Evolutionary conservation across 1,139 yeast genomes (phyloP), one percentile per base, ranked within the genome.

Genomic region (Suhomyces wounanorum): DNA sequence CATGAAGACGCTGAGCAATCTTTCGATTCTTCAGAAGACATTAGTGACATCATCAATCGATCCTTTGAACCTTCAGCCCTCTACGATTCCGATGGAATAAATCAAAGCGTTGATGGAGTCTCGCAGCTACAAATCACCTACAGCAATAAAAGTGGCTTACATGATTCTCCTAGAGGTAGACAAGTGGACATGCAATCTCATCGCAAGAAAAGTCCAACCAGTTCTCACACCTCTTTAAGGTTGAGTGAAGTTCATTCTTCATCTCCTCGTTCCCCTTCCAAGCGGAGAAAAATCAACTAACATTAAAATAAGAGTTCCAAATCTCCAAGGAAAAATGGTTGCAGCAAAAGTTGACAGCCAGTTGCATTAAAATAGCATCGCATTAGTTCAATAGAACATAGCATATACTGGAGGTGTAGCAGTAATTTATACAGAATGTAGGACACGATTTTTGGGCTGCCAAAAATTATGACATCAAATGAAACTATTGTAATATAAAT

Each of bases 61-160:
- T 47, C 50, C 2, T 47, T 41, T 23, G 50, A 43, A n/a, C 23
- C 17, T 21, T 13, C 46, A 2, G 14, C 26, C 3, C 16, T 38
- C 14, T 49, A 47, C 14, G 52, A 47, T 14, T 44, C 55, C 2
- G 55, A 53, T 14, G 59, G 54, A 13, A 52, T 52, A 5, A 51
- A 54, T 25, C 54, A 49, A 14, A 55, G 58, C 25, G 58, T 55
- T 7, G 53, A 56, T 37, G 53, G 55, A 4, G 59, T 58, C 13
- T 54, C 58, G 13, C 57, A 57, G 35, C 46, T 58, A 43, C 46
- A 51, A 17, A 53, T 56, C 26, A 45, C 51, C 31, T 31, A 37
- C 5, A 37, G 31, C 8, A 40, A 42, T 21, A 28, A 14, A n/a
- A 18, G 35, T 36, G 37, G 35, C 6, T 26, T 3, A 9, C 37